A percentile compares a stretch with the other conserved stretches of the same genome.
phyloP scores from a whole-genome alignment of 345 rosid species.

The Jatropha curcas region DNA sequence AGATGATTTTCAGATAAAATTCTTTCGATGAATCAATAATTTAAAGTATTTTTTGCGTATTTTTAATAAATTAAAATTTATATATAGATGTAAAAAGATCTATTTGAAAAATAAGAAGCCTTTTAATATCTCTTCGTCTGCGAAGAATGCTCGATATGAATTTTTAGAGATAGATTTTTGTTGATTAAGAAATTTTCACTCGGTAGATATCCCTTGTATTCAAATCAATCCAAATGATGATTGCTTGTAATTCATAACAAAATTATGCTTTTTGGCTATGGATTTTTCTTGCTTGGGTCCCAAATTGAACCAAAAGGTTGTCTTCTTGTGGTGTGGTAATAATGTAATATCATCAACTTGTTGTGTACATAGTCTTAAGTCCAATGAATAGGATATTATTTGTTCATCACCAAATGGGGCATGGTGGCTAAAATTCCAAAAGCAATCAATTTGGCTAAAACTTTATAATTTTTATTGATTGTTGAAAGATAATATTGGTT shows the following conservation, averaged over 20 bases:
- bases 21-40: no score
- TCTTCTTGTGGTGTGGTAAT: not conserved
- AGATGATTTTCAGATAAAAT: no score
- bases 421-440: not conserved
- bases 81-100: no score
- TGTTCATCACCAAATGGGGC: not conserved
- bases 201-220: not conserved
- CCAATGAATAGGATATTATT: conserved; percentile 4
- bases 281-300: not conserved
- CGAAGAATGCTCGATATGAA: no score
- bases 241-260: not conserved
- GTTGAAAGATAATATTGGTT: not conserved
- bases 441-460: not conserved
- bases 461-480: no score
- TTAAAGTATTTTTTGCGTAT: no score
- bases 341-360: conserved; percentile 6
- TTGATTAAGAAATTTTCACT: not conserved
- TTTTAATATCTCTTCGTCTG: no score
- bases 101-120: no score
- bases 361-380: not conserved
- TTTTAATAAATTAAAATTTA: no score
- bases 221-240: conserved; percentile 1
- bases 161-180: not conserved
- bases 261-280: not conserved
- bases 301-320: not conserved